Evolutionary conservation across 345 rosid genomes (phyloP), one percentile per base, ranked within the genome.

Genomic region (Nephelium lappaceum): DNA sequence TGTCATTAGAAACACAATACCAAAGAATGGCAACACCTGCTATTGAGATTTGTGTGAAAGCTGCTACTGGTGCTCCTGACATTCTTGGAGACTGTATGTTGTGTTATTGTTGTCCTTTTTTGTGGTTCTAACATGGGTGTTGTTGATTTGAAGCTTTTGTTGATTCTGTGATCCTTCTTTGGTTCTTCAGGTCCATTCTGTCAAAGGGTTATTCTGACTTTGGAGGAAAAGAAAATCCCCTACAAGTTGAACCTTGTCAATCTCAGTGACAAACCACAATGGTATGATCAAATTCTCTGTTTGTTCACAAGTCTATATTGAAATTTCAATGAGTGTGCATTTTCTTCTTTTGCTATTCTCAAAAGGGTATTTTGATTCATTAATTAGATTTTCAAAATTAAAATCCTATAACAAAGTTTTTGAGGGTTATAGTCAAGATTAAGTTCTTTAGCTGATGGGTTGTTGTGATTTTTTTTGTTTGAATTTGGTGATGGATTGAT

Each of bases 161-260:
- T 36, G 73, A 6, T 68, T 61, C 60, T 24, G 64, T n/a, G 71
- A 16, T 62, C 14, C 27, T 10, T 51, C 51, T 41, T 36, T n/a
- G 43, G 23, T 42, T 67, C 75, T 69, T 57, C 79, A 96, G 98
- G 98, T 57, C 98, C 97, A 12, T 93, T 94, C 60, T 84, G 77
- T 78, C 98, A 94, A 5, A 82, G 96, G 74, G 91, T 82, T 76
- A 73, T 84, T 23, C 86, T 94, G 55, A 94, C 95, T 55, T 85
- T 93, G 88, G 98, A 94, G 85, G 98, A 94, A 89, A 97, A 97
- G 97, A 84, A 79, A 31, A 67, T 97, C 43, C 79, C 91, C 11
- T 87, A 90, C 91, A 90, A 91, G 82, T 14, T 31, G 69, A 84
- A 78, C 74, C 92, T 93, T 16, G 72, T 97, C 78, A 81, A 94